Base-by-base conservation (phyloP, 2,329 filamentous ascomycete genomes). In the Septoria linicola region DNA sequence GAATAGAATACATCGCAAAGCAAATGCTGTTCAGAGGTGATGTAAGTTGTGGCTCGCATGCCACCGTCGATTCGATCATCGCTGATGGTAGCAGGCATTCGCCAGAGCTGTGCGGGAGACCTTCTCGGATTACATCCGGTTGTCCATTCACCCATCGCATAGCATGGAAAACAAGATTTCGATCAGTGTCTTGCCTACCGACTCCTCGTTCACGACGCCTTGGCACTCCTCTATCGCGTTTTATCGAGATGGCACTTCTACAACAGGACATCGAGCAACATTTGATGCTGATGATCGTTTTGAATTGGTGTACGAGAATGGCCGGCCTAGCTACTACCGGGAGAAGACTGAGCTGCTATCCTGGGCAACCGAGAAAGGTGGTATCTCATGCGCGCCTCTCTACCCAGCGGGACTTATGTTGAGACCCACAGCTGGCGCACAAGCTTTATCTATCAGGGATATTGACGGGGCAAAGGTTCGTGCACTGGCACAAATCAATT, bases 241-340 rank as follows among this genome's bases (percentile, higher is more conserved):
- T 39, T 59, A 58, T 42, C 47, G 54, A 11, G 55, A 62, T 39
- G 60, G 60, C 36, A 51, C 43, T 25, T 59, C 51, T 17, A 55
- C 51, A 19, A 55, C 49, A 7, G 53, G 49, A 16, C 53, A 52
- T 21, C 49, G 34, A 19, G 39, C 37, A 10, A 23, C 41, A 43
- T 55, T 55, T 17, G 43, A 52, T 23, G 43, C 49, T 13, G 53
- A 55, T 17, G 42, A 52, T 13, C 49, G 53, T 25, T 55, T 49
- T 34, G 49, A 55, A 32, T 40, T 55, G 3, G 31, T 53, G 14
- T 10, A 41, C 49, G 43, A 46, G n/a, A 35, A 49, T 16, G 49
- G 49, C 11, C 40, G 30, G 17, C 53, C 53, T 16, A 51, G 46
- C 44, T 55, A 49, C 44, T 55, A 44, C 49, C 43, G 42, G 27